Conservation (phyloP, 345 rosid species). For the Murraya koenigii region DNA sequence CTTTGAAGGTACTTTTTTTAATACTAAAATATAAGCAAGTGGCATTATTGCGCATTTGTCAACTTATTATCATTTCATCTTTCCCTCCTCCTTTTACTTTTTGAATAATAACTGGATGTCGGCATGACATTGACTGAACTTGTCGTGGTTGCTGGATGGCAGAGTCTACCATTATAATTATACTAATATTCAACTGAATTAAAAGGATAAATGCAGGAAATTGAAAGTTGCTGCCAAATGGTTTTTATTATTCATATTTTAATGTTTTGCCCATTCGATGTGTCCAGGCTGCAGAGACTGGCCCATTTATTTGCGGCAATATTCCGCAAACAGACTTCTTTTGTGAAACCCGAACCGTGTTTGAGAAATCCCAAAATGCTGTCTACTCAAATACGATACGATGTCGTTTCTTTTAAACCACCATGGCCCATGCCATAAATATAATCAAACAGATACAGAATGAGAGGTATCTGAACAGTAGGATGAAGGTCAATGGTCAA, state of each 20-base stretch:
- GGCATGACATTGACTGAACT: slow-evolving; percentile 6
- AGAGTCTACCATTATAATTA: no score
- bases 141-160: neutral
- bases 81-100: neutral
- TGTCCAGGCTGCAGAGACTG: neutral
- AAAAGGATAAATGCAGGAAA: neutral
- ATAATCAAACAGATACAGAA: no score
- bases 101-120: neutral
- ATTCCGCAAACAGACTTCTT: neutral
- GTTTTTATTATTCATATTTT: neutral
- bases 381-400: neutral
- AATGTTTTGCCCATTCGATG: no score
- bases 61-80: neutral
- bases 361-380: neutral
- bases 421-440: neutral
- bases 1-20: no score
- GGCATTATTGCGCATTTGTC: slow-evolving; percentile 4
- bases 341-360: neutral
- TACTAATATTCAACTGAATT: neutral
- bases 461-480: neutral
- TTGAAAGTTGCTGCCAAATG: neutral
- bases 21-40: neutral
- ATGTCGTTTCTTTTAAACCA: neutral
- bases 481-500: neutral
- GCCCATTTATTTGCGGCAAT: neutral